Evolutionary conservation across 306 rosid genomes (phyloP), one percentile per base, ranked within the genome.

Genomic region (Carpinus fangiana): DNA sequence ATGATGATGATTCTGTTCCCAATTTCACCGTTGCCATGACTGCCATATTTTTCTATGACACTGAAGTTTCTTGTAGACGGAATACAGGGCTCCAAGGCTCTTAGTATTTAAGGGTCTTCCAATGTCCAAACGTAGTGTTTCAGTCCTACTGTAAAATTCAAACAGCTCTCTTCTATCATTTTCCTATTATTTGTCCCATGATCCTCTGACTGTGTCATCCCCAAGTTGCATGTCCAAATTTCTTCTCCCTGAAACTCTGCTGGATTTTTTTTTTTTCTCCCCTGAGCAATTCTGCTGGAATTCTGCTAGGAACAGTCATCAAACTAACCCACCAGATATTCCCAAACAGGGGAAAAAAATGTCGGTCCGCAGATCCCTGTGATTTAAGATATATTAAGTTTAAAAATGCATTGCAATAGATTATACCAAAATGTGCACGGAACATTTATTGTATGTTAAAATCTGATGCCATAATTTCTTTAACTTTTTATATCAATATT

Each of bases 331-430:
- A 66, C 51, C 28, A 9, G 51, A 43, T 66, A 41, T 66, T 13
- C 28, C 72, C 9, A 41, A 66, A 66, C 26, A 41, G 51, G 51
- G 51, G 17, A n/a, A 10, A 64, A 17, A 17, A 34, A 14, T 64
- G 36, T 64, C 14, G 70, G 12, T 59, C 36, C 23, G 9, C 16
- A 59, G 23, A 3, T 8, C 5, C 47, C 21, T 47, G 43, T 38
- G 20, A 55, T 36, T 52, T 12, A 70, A 70, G 55, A 67, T 71
- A 70, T 51, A 45, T 6, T 4, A 78, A n/a, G 18, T 48, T 78
- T n/a, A 46, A n/a, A 46, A 69, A 6, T 16, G 12, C 51, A 18
- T 2, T 62, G 16, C 31, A 3, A 18, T 21, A 4, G 14, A 57
- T 5, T 31, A 36, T 61, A 21, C 34, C 0, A 14, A 78, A 51